Evolutionary conservation across 345 rosid species (phyloP).

Genomic region (Clarkia xantiana): DNA sequence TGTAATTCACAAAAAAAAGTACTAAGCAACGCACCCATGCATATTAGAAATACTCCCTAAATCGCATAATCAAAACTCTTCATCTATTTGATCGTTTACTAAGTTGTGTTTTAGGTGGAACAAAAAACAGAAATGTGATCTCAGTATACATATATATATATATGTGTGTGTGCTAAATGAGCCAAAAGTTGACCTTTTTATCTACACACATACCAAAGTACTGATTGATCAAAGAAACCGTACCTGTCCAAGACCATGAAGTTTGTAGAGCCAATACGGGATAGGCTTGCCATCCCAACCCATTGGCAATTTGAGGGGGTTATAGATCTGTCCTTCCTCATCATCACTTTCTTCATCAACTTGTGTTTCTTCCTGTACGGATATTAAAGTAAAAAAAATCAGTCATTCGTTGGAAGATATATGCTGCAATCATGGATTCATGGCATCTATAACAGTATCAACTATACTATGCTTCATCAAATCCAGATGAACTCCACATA

Average conservation of each 20-base stretch:
- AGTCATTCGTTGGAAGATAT: not conserved
- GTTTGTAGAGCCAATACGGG: constrained; percentile 98
- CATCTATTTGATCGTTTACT: too few relatives aligned
- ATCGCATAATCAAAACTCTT: too few relatives aligned
- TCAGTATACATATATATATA: too few relatives aligned
- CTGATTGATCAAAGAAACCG: too few relatives aligned
- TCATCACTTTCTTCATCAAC: constrained; percentile 94
- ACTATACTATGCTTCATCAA: not conserved
- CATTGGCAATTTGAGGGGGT: constrained; percentile 91
- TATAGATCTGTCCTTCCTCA: constrained; percentile 88
- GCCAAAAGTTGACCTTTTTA: too few relatives aligned
- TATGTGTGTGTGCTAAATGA: too few relatives aligned
- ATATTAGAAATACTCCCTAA: too few relatives aligned
- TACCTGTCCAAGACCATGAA: constrained; percentile 99
- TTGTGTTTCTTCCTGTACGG: constrained; percentile 69
- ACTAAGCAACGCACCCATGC: too few relatives aligned
- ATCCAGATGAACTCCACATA: not conserved
- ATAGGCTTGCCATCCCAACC: constrained; percentile 99
- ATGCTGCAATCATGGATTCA: too few relatives aligned
- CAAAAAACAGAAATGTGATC: too few relatives aligned
- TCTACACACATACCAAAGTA: too few relatives aligned
- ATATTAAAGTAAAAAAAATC: constrained; percentile 5
- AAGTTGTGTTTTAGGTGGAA: too few relatives aligned
- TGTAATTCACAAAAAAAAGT: not conserved
- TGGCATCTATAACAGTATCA: not conserved